Conservation (phyloP, 768 basidiomycete species). For the Dacryopinax primogenitus region DNA sequence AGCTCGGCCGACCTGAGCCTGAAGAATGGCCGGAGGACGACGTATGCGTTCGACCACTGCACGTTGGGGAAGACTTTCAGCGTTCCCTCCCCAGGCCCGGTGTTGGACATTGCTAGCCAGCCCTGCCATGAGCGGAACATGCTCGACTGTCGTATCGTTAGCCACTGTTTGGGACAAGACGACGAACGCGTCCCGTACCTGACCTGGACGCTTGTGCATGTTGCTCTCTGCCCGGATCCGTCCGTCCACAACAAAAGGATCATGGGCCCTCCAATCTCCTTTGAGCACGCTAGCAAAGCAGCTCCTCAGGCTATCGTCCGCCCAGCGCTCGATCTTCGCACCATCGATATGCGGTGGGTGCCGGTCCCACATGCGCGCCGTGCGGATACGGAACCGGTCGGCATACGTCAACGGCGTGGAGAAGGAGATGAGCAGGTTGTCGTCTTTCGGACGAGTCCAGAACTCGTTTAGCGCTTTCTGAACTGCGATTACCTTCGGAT, state of each 20-base stretch:
- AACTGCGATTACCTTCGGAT: constrained; percentile 49
- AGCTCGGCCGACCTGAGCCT: constrained; percentile 23
- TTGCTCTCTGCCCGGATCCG: constrained; percentile 50
- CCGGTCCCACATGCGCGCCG: constrained; percentile 42
- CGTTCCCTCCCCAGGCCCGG: constrained; percentile 49
- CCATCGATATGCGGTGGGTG: constrained; percentile 46
- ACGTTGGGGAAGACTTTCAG: constrained; percentile 49
- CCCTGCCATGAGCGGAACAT: constrained; percentile 29
- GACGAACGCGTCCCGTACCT: constrained; percentile 26
- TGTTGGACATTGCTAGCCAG: constrained; percentile 44
- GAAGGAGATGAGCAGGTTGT: constrained; percentile 43
- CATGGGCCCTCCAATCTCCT: constrained; percentile 51
- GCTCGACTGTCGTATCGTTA: constrained; percentile 18
- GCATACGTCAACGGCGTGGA: constrained; percentile 54
- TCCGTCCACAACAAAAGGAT: constrained; percentile 50
- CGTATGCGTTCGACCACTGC: constrained; percentile 43
- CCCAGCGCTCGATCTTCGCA: constrained; percentile 24
- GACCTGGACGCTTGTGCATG: constrained; percentile 42
- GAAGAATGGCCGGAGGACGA: constrained; percentile 57
- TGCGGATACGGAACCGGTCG: constrained; percentile 60
- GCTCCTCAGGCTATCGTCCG: constrained; percentile 17
- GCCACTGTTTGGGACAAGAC: background rate
- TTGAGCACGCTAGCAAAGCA: constrained; percentile 45
- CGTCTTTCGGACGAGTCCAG: constrained; percentile 28
- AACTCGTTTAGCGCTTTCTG: constrained; percentile 50